These are phyloP conservation scores for Solanum sparsipilum DNA, from an alignment of 257 asterid genomes.

Conservation along the genomic window DNA sequence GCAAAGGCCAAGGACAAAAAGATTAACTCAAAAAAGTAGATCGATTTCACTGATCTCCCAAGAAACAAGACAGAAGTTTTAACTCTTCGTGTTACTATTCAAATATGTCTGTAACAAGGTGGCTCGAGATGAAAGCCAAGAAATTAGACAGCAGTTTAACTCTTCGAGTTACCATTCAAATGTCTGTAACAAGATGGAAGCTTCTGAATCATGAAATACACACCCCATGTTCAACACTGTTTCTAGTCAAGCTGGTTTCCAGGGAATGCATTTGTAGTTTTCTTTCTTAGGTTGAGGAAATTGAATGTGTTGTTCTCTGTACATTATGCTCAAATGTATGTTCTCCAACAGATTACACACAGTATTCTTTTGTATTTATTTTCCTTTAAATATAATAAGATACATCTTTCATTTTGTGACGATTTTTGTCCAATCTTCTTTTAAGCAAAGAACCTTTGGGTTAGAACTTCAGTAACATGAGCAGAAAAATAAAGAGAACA, in stretches of 20 bases:
- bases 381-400: background rate
- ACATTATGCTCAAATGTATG: background rate
- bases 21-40: slow-evolving; percentile 2
- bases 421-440: background rate
- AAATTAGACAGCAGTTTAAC: background rate
- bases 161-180: background rate
- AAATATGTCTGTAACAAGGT: background rate
- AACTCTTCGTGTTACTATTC: background rate
- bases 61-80: background rate
- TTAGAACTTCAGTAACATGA: background rate
- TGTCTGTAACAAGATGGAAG: background rate
- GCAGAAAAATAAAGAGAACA: background rate
- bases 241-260: background rate
- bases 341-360: background rate
- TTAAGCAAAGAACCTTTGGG: background rate
- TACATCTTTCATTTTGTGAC: background rate
- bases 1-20: slow-evolving; percentile 34
- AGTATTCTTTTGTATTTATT: background rate
- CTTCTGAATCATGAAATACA: background rate
- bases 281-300: background rate
- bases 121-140: background rate
- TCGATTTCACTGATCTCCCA: slow-evolving; percentile 7
- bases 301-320: background rate
- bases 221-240: background rate
- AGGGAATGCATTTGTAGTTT: background rate